Evolutionary conservation across 2,329 filamentous ascomycete genomes (phyloP).

Genomic region (Beauveria pseudobassiana): DNA sequence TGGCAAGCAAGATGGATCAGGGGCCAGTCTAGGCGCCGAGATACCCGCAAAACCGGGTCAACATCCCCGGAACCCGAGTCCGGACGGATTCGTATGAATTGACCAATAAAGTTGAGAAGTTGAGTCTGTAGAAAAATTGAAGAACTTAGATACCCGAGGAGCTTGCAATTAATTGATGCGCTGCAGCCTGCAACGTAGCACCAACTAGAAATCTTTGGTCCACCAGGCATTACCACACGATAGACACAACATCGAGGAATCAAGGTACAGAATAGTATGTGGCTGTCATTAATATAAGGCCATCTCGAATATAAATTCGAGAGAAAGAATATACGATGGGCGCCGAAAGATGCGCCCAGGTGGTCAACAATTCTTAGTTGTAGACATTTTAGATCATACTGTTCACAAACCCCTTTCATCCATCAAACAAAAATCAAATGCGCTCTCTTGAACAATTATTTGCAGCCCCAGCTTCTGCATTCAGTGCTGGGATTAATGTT

Average conservation of each 20-base stretch:
- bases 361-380: not conserved
- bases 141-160: too few relatives aligned
- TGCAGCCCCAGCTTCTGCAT: constrained; percentile 30
- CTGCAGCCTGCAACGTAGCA: constrained; percentile 12
- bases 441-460: not conserved
- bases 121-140: too few relatives aligned
- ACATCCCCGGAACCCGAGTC: not conserved
- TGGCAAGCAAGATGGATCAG: not conserved
- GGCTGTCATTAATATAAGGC: not conserved
- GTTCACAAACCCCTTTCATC: not conserved
- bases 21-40: not conserved
- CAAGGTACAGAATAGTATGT: not conserved
- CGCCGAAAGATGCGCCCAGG: not conserved
- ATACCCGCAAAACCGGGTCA: constrained; percentile 3
- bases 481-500: constrained; percentile 28
- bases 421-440: not conserved
- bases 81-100: not conserved
- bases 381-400: not conserved
- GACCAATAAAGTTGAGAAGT: not conserved
- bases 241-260: too few relatives aligned
- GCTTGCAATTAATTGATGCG: not conserved
- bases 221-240: too few relatives aligned
- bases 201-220: not conserved
- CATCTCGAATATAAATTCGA: not conserved
- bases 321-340: not conserved